Conservation (phyloP, 2,329 filamentous ascomycete species). For the Xylariaceae sp. region DNA sequence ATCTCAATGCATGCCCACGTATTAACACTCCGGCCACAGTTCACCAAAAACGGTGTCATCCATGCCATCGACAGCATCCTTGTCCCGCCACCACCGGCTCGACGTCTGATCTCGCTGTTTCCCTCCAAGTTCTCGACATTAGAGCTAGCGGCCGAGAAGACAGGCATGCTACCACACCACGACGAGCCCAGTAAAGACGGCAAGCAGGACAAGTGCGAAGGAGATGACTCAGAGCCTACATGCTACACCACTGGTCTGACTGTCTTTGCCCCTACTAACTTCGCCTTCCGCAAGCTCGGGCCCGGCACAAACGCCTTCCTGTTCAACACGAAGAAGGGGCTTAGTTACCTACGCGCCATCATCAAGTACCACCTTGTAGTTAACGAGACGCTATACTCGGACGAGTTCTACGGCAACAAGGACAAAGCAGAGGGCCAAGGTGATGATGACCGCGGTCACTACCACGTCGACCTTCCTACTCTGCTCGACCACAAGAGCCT, state of each 20-base stretch:
- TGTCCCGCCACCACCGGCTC: conserved; percentile 65
- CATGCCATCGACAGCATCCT: conserved; percentile 72
- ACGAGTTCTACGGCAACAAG: conserved; percentile 61
- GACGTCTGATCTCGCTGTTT: conserved; percentile 52
- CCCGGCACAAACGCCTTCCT: conserved; percentile 73
- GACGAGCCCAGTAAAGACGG: background rate
- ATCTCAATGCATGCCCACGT: background rate
- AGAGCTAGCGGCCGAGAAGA: conserved; percentile 67
- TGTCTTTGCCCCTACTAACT: conserved; percentile 75
- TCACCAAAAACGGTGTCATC: conserved; percentile 72
- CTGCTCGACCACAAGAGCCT: conserved; percentile 61
- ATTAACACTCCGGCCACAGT: conserved; percentile 36
- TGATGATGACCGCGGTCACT: conserved; percentile 41
- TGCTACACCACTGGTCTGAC: conserved; percentile 60
- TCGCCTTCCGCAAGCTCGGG: conserved; percentile 72
- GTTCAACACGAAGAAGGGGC: conserved; percentile 68
- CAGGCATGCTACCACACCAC: conserved; percentile 51
- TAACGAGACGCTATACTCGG: conserved; percentile 58
- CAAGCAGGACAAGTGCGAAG: background rate
- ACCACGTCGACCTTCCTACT: conserved; percentile 67
- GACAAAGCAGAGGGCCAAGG: conserved; percentile 22
- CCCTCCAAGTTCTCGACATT: conserved; percentile 75
- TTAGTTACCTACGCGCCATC: conserved; percentile 70
- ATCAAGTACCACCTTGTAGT: conserved; percentile 34
- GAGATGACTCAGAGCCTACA: conserved; percentile 9